phyloP scores from a whole-genome alignment of 1,139 yeast genomes.

The Arxiozyma telluris region DNA sequence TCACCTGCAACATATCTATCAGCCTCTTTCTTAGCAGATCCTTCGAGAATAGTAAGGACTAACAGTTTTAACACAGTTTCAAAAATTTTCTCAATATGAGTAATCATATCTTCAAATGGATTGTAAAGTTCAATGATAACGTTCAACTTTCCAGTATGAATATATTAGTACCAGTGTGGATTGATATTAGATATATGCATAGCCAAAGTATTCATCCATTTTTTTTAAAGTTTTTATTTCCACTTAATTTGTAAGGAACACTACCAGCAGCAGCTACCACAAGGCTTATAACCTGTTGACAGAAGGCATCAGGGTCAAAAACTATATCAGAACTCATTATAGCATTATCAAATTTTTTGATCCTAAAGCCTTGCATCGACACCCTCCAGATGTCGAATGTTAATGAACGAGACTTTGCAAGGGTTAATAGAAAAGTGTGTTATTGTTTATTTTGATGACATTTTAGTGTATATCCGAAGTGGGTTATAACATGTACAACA shows the following conservation, averaged over 20 bases:
- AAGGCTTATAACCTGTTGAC: background rate
- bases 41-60: background rate
- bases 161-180: background rate
- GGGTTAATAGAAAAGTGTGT: slow-evolving; percentile 10
- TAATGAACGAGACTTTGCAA: slow-evolving; percentile 10
- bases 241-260: background rate
- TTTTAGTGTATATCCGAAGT: slow-evolving; percentile 18
- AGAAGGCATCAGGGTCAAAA: background rate
- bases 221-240: too few species aligned
- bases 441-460: slow-evolving; percentile 24
- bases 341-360: too few species aligned
- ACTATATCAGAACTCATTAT: too few species aligned
- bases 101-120: background rate
- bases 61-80: background rate
- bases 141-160: background rate
- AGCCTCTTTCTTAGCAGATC: background rate
- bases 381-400: too few species aligned
- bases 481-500: slow-evolving; percentile 14
- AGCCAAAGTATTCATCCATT: background rate
- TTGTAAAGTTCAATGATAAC: background rate
- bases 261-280: background rate
- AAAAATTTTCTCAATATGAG: background rate
- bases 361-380: too few species aligned
- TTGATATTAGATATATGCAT: background rate
- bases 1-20: background rate